Base-by-base conservation (phyloP, 75 land plant species). In the Sequoia sempervirens region DNA sequence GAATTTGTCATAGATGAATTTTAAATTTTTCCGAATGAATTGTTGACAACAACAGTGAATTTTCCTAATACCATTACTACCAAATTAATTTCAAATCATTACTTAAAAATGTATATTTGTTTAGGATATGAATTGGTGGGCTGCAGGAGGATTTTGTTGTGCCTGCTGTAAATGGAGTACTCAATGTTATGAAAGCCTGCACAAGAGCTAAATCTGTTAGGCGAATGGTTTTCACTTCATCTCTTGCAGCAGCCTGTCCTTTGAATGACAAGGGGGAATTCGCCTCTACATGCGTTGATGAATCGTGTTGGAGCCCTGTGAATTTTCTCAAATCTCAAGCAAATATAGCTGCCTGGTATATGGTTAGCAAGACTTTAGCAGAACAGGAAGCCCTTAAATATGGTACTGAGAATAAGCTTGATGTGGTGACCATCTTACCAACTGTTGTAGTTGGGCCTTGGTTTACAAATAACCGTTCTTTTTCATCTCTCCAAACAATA, bases 131-230 rank as follows among this genome's bases (percentile, higher is more conserved):
- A 64, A 50, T 34, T 58, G 20, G 32, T 30, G 17, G 52, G 56
- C 20, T 82, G 52, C 89, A 89, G 90, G 84, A 36, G 11, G 84
- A 89, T 56, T 82, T 86, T 46, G 13, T 89, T 28, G 74, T 80
- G 26, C 88, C 89, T 30, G 88, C 89, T 47, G 79, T 87, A 54
- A 87, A 87, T 43, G 89, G 89, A n/a, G 88, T 89, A 5, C 43
- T 87, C n/a, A 89, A 89, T 75, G 89, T 89, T 28, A 53, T 89
- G 82, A 69, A 83, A 15, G 89, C 89, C 3, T 86, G 85, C 58
- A 18, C 84, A n/a, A 53, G 74, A 58, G 80, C 32, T n/a, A 58
- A 56, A 23, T 52, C 54, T 23, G 85, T 47, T 20, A 81, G 20
- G 52, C 43, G 82, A 46, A 84, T 89, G 64, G 86, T 89, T 32